A percentile compares a stretch with the other conserved stretches of the same genome.
phyloP scores from a whole-genome alignment of 129 eudicot species.

The Scalesia atractyloides region DNA sequence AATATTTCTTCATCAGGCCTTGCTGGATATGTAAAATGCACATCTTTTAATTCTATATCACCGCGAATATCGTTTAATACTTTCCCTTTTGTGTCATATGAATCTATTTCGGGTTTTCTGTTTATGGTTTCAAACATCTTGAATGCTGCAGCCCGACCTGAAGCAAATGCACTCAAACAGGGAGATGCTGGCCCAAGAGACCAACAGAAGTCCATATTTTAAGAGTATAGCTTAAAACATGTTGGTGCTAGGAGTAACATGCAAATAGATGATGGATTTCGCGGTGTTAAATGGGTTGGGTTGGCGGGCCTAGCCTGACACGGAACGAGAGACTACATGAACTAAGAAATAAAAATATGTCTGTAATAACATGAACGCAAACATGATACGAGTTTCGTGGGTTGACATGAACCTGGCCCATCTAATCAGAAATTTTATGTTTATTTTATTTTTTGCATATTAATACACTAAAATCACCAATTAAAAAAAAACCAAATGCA shows the following conservation, averaged over 20 bases:
- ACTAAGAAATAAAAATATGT: too few species aligned
- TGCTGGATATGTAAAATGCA: constrained; percentile 65
- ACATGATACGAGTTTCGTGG: too few species aligned
- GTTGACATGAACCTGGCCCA: too few species aligned
- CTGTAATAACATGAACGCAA: too few species aligned
- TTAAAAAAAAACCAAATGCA: too few species aligned
- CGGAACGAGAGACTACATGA: too few species aligned
- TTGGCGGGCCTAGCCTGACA: too few species aligned
- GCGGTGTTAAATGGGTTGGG: too few species aligned
- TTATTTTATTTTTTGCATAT: too few species aligned
- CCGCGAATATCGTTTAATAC: constrained; percentile 56
- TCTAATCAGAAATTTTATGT: too few species aligned
- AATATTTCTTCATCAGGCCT: constrained; percentile 68
- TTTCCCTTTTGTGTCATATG: constrained; percentile 60
- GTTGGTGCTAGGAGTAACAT: neutral
- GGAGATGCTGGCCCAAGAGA: constrained; percentile 77
- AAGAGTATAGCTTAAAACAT: constrained; percentile 9
- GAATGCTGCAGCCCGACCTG: constrained; percentile 77
- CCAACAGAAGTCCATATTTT: constrained; percentile 35
- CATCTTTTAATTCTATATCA: constrained; percentile 57
- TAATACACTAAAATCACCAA: too few species aligned
- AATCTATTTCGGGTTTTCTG: constrained; percentile 68
- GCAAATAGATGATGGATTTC: neutral
- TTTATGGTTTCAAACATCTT: constrained; percentile 80
- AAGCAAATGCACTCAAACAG: constrained; percentile 66